phyloP scores from a whole-genome alignment of 2,329 filamentous ascomycete genomes.

The Neopestalotiopsis clavispora region DNA sequence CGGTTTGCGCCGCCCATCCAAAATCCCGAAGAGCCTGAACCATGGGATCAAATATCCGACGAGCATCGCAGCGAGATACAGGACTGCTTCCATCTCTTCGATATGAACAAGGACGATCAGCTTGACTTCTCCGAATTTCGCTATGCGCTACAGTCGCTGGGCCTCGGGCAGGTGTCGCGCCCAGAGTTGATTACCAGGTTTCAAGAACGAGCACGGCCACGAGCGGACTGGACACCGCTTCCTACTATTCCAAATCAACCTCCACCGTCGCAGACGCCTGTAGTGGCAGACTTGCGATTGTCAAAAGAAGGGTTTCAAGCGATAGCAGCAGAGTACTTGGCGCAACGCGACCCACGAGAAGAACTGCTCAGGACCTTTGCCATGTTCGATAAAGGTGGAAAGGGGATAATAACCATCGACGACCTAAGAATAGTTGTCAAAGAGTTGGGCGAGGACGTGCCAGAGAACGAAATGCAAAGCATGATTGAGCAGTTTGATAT shows the following conservation, averaged over 20 bases:
- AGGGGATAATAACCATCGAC: conserved; percentile 87
- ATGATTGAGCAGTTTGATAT: conserved; percentile 99
- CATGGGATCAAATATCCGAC: conserved; percentile 67
- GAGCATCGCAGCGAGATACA: conserved; percentile 66
- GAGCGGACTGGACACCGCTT: conserved; percentile 58
- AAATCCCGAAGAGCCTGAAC: conserved; percentile 34
- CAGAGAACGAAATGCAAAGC: conserved; percentile 88
- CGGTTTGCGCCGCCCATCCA: conserved; percentile 36
- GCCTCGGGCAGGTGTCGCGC: conserved; percentile 84
- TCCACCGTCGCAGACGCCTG: conserved; percentile 55
- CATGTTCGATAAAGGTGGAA: conserved; percentile 90
- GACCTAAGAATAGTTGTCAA: conserved; percentile 87
- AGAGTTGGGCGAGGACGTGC: conserved; percentile 89
- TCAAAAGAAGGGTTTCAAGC: conserved; percentile 74
- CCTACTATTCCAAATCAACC: conserved; percentile 47
- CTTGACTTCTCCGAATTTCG: conserved; percentile 99
- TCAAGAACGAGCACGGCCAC: conserved; percentile 77
- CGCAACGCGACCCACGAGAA: conserved; percentile 83
- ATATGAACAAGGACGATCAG: conserved; percentile 91
- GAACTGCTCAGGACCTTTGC: conserved; percentile 92
- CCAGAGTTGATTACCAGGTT: conserved; percentile 82
- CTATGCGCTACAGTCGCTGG: conserved; percentile 92
- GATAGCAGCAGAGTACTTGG: conserved; percentile 80
- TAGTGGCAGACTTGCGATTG: conserved; percentile 73
- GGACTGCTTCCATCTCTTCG: conserved; percentile 86